Base-by-base conservation (phyloP, 2,329 filamentous ascomycete species). In the Sarocladium brachiariae region DNA sequence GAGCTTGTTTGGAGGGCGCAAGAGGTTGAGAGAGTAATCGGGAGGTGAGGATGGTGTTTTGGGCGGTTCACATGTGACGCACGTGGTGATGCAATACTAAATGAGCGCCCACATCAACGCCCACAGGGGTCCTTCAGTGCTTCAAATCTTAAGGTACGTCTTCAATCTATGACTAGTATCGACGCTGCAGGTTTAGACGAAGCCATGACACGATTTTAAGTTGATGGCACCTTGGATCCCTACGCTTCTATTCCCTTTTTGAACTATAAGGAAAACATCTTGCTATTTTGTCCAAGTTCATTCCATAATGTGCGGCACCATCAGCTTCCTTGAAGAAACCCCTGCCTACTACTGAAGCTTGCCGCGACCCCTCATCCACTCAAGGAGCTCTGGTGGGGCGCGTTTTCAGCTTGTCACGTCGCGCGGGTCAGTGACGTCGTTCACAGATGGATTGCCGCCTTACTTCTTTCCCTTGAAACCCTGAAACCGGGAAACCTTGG, bases 71-170 rank as follows among this genome's bases (percentile, higher is more conserved):
- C 39, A 47, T 47, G 43, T 47, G 43, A 47, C 27, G 43, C 43
- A 47, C 43, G 43, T 47, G 27, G 24, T 47, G 43, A 33, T 47
- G 43, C 43, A 47, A 47, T 47, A 21, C 43, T 25, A 33, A 24
- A 19, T 24, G 8, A 37, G 34, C 21, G 7, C n/a, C n/a, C n/a
- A n/a, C 16, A 7, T 39, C 39, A 43, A 23, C n/a, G 23, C 34
- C 16, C 14, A n/a, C 13, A 37, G 34, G 34, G 34, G 18, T 30
- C 27, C 27, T 30, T 30, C 27, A 30, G 27, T 30, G 27, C 27
- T 7, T 7, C 27, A 30, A 30, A 33, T 14, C 30, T 33, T 9
- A 33, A 9, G 30, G 14, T n/a, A n/a, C n/a, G n/a, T n/a, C n/a
- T n/a, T n/a, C n/a, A n/a, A n/a, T n/a, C n/a, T n/a, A n/a, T n/a